Evolutionary conservation across 768 basidiomycete genomes (phyloP), one percentile per base, ranked within the genome.

Genomic region (Leccinellum albellum): DNA sequence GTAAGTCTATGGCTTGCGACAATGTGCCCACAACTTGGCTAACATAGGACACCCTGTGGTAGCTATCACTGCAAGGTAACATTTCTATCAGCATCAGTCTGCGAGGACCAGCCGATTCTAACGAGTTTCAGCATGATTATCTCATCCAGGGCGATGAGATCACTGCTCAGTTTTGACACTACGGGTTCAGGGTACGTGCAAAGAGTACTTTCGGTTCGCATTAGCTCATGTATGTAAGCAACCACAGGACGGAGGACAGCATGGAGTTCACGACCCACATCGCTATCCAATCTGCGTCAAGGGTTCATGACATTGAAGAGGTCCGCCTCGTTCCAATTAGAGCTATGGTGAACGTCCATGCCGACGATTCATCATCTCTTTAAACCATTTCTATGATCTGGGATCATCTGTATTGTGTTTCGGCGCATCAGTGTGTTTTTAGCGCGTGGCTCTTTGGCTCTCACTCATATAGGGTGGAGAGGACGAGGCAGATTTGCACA

Each of bases 131-230:
- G 61, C 20, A 54, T 26, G 1, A 51, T 61, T 7, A 37, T 51
- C 15, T 64, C 63, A 2, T 57, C 54, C 21, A 64, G 59, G 40
- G 62, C 63, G 1, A 53, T 61, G 37, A 57, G 56, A 28, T 64
- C 58, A 2, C 42, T 61, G 15, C n/a, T 20, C 37, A 53, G 8
- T 3, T 47, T 58, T 9, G 31, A 50, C 7, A 12, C 31, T n/a
- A 10, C 29, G 12, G 2, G 20, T 24, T 0, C 42, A 52, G 3
- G 32, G 64, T 65, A 53, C 13, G 63, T 59, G 7, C 23, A 8
- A 20, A 2, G 14, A 6, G 23, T 14, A 2, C 2, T 17, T 15
- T 20, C 6, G 12, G 12, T 29, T 0, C 1, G 6, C 10, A 46
- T 15, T 28, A 2, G 13, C 61, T 66, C 48, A 65, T 49, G n/a